Percentiles rank a stretch among this genome's conserved stretches.
These are phyloP conservation scores for Lanmaoa pseudosensibilis DNA, from an alignment of 768 basidiomycete genomes.

Conservation along the genomic window DNA sequence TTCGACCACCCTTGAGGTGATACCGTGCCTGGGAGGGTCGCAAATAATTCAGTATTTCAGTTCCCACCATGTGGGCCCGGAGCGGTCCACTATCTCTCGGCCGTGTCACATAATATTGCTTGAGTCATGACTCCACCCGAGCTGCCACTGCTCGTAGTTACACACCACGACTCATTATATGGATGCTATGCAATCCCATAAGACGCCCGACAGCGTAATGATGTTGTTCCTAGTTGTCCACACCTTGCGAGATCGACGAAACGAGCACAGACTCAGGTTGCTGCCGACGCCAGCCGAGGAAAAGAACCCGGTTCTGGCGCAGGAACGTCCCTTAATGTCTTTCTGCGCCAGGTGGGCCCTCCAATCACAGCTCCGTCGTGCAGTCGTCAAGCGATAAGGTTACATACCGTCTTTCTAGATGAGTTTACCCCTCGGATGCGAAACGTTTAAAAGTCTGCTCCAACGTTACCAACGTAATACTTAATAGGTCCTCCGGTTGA, in stretches of 20 bases:
- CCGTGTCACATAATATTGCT: no score
- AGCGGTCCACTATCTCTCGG: not conserved
- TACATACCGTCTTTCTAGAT: not conserved
- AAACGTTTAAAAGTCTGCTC: constrained; percentile 16
- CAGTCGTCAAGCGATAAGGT: constrained; percentile 5
- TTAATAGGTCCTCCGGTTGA: not conserved
- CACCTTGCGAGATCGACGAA: no score
- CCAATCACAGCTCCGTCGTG: not conserved
- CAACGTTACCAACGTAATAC: constrained; percentile 16
- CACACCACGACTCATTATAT: not conserved
- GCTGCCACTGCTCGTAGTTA: not conserved
- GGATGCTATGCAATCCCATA: not conserved
- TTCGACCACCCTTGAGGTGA: constrained; percentile 1
- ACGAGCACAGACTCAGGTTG: no score
- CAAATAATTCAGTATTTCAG: not conserved
- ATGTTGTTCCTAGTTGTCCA: not conserved
- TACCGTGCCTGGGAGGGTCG: not conserved
- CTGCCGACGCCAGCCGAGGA: no score
- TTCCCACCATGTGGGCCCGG: not conserved
- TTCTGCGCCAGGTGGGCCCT: not conserved
- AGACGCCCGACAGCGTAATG: no score
- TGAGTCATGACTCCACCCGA: not conserved
- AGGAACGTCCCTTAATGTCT: not conserved
- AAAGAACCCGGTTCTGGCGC: not conserved
- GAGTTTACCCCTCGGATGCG: not conserved